These are phyloP conservation scores for Cymbomonas tetramitiformis DNA, from an alignment of 139 green algal genomes.

Conservation along the genomic window DNA sequence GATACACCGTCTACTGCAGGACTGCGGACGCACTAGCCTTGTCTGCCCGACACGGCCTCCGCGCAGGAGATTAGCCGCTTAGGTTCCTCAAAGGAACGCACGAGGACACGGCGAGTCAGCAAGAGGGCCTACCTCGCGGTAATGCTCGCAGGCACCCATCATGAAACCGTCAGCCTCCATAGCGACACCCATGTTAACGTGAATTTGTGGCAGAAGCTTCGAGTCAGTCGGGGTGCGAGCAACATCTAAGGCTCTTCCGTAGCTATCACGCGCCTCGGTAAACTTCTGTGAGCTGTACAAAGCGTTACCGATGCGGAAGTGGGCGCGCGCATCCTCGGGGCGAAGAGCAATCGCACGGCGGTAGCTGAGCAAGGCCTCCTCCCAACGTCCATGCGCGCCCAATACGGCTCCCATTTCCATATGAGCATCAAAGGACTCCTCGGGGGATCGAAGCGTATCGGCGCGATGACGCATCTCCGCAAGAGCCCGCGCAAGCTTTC, in stretches of 20 bases:
- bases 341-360: constrained; percentile 20
- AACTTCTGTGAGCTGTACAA: constrained; percentile 38
- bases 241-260: constrained; percentile 19
- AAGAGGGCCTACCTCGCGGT: no score
- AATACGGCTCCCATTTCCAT: constrained; percentile 49
- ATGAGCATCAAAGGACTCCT: constrained; percentile 29
- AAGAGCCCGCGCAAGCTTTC: constrained; percentile 10
- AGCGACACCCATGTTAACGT: constrained; percentile 54
- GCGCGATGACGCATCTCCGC: constrained; percentile 2
- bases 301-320: constrained; percentile 47
- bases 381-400: constrained; percentile 5
- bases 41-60: no score
- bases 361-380: constrained; percentile 32
- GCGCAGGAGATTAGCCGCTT: no score
- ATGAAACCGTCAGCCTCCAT: constrained; percentile 45
- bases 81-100: no score
- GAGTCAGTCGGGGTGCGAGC: neutral
- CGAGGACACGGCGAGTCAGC: no score
- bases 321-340: constrained; percentile 34
- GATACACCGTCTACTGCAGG: no score
- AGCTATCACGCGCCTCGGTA: constrained; percentile 14
- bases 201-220: constrained; percentile 34
- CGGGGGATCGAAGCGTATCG: neutral
- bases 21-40: no score
- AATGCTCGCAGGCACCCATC: constrained; percentile 43